Evolutionary conservation across 2,329 filamentous ascomycete genomes (phyloP), one percentile per base, ranked within the genome.

Genomic region (Trichoderma citrinoviride): DNA sequence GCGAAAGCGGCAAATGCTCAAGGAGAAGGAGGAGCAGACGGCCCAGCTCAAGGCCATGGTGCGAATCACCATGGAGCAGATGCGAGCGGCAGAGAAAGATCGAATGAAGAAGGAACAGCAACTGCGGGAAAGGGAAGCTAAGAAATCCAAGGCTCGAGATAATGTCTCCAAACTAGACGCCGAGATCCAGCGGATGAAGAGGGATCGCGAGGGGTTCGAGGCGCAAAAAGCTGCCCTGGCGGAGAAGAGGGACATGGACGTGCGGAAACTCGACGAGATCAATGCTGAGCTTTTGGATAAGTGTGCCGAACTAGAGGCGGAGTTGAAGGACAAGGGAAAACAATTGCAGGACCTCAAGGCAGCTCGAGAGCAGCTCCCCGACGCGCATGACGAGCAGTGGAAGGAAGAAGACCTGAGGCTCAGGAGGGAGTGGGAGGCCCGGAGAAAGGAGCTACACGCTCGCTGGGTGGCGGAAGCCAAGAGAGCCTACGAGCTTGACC

Each of bases 1-100:
- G 69, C 85, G 89, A 57, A 87, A 97, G 74, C 89, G 85, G 71
- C 88, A 89, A 67, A 84, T 88, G 21, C 82, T 95, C 61, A 95
- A 91, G 74, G 92, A 96, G 73, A 97, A 96, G 75, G 94, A 98
- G 69, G 92, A 96, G 72, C 90, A 89, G 57, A 97, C 92, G 55
- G 88, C 91, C 50, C 92, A 93, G 73, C 78, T 97, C 61, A 92
- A 90, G 72, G 90, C 90, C 67, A 89, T 94, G 73, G 88, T 96
- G 61, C 89, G 91, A 60, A 87, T 86, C 52, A 87, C 93, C 6
- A 92, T 96, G 75, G 87, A 92, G 61, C 83, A 91, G 68, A 97
- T 96, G 80, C 87, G 92, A 54, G 85, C 87, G 5, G 90, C 91
- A 1, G 90, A 96, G 73, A 91, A 90, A 68, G 89, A 90, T 66